Evolutionary conservation across 2,329 filamentous ascomycete genomes (phyloP).

Genomic region (Bertia moriformis): DNA sequence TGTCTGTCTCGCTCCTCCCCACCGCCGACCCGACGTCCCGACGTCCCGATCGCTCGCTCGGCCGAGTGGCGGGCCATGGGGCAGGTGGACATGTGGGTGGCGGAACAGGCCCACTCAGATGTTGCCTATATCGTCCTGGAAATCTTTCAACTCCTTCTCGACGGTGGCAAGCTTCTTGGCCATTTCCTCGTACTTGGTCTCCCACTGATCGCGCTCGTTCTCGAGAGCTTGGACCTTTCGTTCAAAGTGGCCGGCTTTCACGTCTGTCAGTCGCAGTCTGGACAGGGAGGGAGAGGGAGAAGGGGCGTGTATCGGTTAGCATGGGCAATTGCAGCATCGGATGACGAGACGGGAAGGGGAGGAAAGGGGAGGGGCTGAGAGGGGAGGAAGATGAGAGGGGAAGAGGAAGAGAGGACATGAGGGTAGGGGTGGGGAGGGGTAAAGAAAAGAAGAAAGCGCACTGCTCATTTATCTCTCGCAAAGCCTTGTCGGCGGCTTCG

Average conservation of each 20-base stretch:
- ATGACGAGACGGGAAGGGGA: conserved; percentile 8
- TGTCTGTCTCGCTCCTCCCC: no score
- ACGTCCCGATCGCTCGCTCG: conserved; percentile 17
- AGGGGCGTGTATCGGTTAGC: background rate
- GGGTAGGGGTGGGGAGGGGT: conserved; percentile 4
- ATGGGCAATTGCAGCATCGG: conserved; percentile 7
- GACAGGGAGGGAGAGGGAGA: no score
- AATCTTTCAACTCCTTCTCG: conserved; percentile 82
- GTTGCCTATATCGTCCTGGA: conserved; percentile 83
- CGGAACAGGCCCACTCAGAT: conserved; percentile 60
- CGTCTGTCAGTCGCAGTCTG: conserved; percentile 95
- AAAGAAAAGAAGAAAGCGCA: conserved; percentile 32
- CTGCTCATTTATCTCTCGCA: conserved; percentile 98
- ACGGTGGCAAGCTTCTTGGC: conserved; percentile 69
- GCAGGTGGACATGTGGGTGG: conserved; percentile 15
- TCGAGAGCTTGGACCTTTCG: conserved; percentile 97
- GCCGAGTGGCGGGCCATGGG: conserved; percentile 15
- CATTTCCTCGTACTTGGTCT: conserved; percentile 97
- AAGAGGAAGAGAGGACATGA: conserved; percentile 3
- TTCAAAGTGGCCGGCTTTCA: conserved; percentile 98
- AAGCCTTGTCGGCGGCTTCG: conserved; percentile 87
- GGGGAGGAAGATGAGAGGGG: conserved; percentile 5
- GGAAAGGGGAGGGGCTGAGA: conserved; percentile 3
- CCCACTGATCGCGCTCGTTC: conserved; percentile 81
- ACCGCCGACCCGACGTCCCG: no score